Evolutionary conservation across 2,329 filamentous ascomycete species (phyloP).

Genomic region (Cordyceps fumosorosea): DNA sequence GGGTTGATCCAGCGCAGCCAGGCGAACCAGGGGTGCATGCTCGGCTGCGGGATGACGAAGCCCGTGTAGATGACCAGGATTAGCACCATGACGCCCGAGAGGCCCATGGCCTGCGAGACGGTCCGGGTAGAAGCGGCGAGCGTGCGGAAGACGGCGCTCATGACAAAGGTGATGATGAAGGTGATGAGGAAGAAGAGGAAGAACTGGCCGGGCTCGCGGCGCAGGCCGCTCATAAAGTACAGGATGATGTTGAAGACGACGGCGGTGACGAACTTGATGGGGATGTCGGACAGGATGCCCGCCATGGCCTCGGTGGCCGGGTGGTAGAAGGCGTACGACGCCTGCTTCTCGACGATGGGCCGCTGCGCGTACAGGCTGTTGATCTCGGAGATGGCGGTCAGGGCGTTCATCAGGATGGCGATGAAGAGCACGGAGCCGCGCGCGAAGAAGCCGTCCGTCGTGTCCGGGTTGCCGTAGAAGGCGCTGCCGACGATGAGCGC

Average conservation of each 20-base stretch:
- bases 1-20: conserved; percentile 75
- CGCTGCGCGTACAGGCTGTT: conserved; percentile 36
- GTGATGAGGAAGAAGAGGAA: conserved; percentile 71
- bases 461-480: conserved; percentile 46
- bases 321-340: conserved; percentile 44
- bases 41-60: conserved; percentile 41
- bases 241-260: conserved; percentile 48
- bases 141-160: conserved; percentile 70
- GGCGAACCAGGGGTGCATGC: conserved; percentile 66
- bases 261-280: conserved; percentile 48
- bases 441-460: conserved; percentile 45
- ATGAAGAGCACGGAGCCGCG: conserved; percentile 55
- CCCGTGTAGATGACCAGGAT: conserved; percentile 56
- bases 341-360: conserved; percentile 44
- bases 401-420: conserved; percentile 52
- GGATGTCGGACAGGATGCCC: conserved; percentile 48
- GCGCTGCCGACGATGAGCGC: conserved; percentile 56
- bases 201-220: conserved; percentile 58
- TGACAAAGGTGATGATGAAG: conserved; percentile 61
- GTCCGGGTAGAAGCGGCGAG: conserved; percentile 66
- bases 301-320: conserved; percentile 48
- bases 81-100: conserved; percentile 49
- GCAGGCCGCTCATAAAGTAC: conserved; percentile 50
- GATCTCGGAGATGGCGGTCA: conserved; percentile 52
- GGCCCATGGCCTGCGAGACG: conserved; percentile 49